Evolutionary conservation across 331 rosid genomes (phyloP).

Genomic region (Malus hybrid): DNA sequence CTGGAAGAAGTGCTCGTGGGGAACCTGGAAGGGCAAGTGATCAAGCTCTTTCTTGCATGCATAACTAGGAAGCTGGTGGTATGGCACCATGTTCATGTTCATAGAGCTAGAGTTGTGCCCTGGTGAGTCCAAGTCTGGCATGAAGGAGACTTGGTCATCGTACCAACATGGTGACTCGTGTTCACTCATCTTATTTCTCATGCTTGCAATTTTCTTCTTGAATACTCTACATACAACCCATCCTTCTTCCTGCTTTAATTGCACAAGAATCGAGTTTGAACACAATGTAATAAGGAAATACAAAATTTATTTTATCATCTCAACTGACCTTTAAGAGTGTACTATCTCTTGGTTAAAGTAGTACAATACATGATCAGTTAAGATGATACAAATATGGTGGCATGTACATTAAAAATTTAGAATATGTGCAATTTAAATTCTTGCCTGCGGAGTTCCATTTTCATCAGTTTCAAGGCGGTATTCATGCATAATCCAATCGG

Average conservation of each 20-base stretch:
- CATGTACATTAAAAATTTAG: not conserved
- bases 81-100: slow-evolving; percentile 18
- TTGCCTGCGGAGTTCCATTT: slow-evolving; percentile 79
- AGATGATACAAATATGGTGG: not conserved
- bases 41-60: slow-evolving; percentile 66
- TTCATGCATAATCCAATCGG: slow-evolving; percentile 98
- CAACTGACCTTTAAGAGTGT: not conserved
- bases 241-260: slow-evolving; percentile 74
- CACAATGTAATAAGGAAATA: not conserved
- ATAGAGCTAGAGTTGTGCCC: slow-evolving; percentile 34
- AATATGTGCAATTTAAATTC: not conserved
- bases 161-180: slow-evolving; percentile 85
- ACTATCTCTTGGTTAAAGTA: no score
- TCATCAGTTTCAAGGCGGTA: slow-evolving; percentile 84
- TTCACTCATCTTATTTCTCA: slow-evolving; percentile 50
- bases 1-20: slow-evolving; percentile 49
- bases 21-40: slow-evolving; percentile 30
- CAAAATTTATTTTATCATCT: not conserved
- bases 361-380: not conserved
- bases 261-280: not conserved
- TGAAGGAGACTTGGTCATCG: slow-evolving; percentile 68
- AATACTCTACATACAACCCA: slow-evolving; percentile 53
- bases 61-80: slow-evolving; percentile 31
- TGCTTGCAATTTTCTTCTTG: slow-evolving; percentile 45
- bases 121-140: slow-evolving; percentile 72